phyloP scores from a whole-genome alignment of 2,329 filamentous ascomycete genomes.

The Kalaharituber pfeilii region DNA sequence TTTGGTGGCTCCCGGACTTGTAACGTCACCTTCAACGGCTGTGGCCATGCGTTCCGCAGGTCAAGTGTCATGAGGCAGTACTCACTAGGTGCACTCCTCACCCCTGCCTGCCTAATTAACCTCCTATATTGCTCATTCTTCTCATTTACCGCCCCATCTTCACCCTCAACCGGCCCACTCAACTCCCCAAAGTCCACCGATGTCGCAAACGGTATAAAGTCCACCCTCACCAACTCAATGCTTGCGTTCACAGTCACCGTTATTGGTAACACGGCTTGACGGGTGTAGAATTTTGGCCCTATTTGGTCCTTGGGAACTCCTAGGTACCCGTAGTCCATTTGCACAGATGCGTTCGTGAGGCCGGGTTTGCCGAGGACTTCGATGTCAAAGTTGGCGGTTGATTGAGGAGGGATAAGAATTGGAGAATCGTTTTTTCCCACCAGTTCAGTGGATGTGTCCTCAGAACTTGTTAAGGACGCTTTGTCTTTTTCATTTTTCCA shows the following conservation, averaged over 20 bases:
- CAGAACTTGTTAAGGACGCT: not conserved
- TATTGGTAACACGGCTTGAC: conserved; percentile 63
- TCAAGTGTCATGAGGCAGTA: conserved; percentile 70
- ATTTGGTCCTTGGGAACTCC: conserved; percentile 51
- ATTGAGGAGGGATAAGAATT: conserved; percentile 46
- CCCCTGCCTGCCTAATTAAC: conserved; percentile 30
- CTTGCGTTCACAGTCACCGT: conserved; percentile 85
- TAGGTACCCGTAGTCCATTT: conserved; percentile 75
- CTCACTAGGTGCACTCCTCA: conserved; percentile 34
- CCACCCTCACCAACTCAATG: conserved; percentile 62
- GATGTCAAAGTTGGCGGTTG: conserved; percentile 56
- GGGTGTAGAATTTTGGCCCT: conserved; percentile 60
- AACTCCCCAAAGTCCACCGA: conserved; percentile 36
- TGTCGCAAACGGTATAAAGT: conserved; percentile 56
- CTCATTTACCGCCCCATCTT: conserved; percentile 14
- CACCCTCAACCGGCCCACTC: conserved; percentile 24
- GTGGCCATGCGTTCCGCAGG: conserved; percentile 74
- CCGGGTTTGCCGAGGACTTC: conserved; percentile 77
- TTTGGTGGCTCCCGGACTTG: conserved; percentile 23
- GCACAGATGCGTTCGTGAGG: conserved; percentile 58
- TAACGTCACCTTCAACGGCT: conserved; percentile 52
- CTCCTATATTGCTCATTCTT: conserved; percentile 29
- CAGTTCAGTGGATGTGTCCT: not conserved
- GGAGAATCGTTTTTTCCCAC: not conserved
- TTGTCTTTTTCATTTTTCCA: conserved; percentile 39